Evolutionary conservation across 139 green algal species (phyloP).

Genomic region (Tetraselmis chui): DNA sequence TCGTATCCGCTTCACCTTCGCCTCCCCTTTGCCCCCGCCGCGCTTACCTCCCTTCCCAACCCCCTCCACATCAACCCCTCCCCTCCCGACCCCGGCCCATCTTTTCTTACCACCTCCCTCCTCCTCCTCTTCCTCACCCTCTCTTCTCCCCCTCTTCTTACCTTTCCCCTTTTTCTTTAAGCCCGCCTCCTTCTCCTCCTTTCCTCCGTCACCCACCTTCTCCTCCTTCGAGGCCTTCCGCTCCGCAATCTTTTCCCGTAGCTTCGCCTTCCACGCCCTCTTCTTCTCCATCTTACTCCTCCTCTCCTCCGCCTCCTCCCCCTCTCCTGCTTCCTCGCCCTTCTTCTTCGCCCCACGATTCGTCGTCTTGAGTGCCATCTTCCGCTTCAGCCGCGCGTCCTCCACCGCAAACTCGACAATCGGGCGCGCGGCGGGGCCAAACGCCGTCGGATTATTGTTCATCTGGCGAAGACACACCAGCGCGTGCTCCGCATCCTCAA

Average conservation of each 20-base stretch:
- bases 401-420: constrained; percentile 90
- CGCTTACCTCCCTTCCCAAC: not conserved
- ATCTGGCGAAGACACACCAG: constrained; percentile 81
- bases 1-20: not conserved
- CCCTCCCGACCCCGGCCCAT: too few species aligned
- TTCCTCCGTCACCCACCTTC: not conserved
- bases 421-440: constrained; percentile 41
- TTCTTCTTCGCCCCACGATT: not conserved
- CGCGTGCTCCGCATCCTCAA: constrained; percentile 77
- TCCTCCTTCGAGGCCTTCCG: not conserved
- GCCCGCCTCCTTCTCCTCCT: not conserved
- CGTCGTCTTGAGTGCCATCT: not conserved
- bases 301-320: not conserved
- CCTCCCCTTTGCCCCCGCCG: not conserved
- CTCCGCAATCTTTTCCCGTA: not conserved
- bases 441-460: constrained; percentile 90
- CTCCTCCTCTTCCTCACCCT: too few species aligned
- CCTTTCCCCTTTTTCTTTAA: not conserved
- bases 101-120: not conserved
- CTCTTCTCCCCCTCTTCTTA: not conserved
- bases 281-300: not conserved
- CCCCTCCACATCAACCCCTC: not conserved
- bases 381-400: constrained; percentile 30
- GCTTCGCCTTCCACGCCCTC: not conserved
- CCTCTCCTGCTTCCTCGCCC: not conserved